Base-by-base conservation (phyloP, 2,329 filamentous ascomycete genomes). In the Corynespora cassiicola region DNA sequence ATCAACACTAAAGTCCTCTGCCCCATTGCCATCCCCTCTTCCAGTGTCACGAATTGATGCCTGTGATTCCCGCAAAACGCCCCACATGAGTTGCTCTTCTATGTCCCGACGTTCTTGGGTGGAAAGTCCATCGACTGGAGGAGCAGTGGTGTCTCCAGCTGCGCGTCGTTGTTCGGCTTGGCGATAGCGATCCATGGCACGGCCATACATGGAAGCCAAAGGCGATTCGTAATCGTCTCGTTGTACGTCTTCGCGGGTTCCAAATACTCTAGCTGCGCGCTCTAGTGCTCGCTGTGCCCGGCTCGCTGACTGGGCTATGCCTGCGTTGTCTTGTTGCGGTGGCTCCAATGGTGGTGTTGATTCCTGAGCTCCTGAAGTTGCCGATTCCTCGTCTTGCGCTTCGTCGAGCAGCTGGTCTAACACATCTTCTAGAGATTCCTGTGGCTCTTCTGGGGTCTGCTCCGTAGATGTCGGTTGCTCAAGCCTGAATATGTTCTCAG, bases 161-260 rank as follows among this genome's bases (percentile, higher is more conserved):
- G 56, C 54, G 22, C 63, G 52, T 14, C 52, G 45, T 24, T 58
- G 62, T 42, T 76, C 73, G 1, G 72, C 72, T 32, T 62, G 65
- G 20, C 65, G 62, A 47, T 75, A 75, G 6, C 73, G 62, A 12
- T 69, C 68, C 40, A 59, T 65, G 2, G 74, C 74, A 31, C 74
- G 53, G 12, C 58, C 68, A 52, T 74, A 77, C 71, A 77, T 72
- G 42, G 66, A 64, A 12, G 71, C 67, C 9, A 77, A 70, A 0
- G 75, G 75, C n/a, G 70, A 74, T 38, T 73, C 68, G 46, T 76
- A 77, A 20, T 73, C 68, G 3, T 75, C 72, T 3, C 65, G 66
- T n/a, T 71, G 57, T 34, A 76, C 62, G 8, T 76, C 73, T 44
- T 77, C 74, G 8, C 73, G 56, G 0, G 69, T 70, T 10, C 75